These are phyloP conservation scores for Phytophthora pisi DNA, from an alignment of 352 stramenopile genomes.

Conservation along the genomic window DNA sequence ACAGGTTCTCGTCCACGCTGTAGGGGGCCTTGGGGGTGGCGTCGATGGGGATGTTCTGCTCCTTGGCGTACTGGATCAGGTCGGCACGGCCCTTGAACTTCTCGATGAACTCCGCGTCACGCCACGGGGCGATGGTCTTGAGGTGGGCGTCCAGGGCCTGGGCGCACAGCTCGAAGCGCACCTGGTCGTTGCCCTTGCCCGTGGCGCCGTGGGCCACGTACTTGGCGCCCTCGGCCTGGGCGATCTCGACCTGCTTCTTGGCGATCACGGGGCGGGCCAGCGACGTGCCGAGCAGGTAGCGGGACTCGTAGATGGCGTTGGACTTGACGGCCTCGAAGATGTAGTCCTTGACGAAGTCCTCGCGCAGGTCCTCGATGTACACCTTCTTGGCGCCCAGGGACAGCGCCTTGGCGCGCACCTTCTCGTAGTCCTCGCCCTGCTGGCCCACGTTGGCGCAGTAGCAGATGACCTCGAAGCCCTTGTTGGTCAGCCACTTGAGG, in stretches of 20 bases:
- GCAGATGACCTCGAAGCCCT: constrained; percentile 98
- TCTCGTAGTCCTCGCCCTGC: constrained; percentile 95
- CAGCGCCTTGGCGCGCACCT: constrained; percentile 93
- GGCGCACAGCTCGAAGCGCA: constrained; percentile 98
- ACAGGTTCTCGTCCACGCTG: constrained; percentile 98
- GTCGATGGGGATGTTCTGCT: constrained; percentile 97
- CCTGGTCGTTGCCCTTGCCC: constrained; percentile 99
- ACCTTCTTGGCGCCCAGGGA: constrained; percentile 84
- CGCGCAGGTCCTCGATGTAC: constrained; percentile 96
- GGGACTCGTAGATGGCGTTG: constrained; percentile 98
- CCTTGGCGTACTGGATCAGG: constrained; percentile 96
- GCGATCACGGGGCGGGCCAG: constrained; percentile 98
- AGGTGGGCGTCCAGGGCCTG: constrained; percentile 96
- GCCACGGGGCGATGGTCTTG: constrained; percentile 97
- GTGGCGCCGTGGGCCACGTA: constrained; percentile 97
- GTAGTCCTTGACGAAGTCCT: constrained; percentile 97
- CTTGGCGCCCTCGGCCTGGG: constrained; percentile 88
- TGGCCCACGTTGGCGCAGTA: constrained; percentile 99
- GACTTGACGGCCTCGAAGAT: constrained; percentile 94
- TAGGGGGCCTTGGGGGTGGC: constrained; percentile 98
- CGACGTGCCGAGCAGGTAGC: constrained; percentile 97
- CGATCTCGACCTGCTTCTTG: constrained; percentile 97
- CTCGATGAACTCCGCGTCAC: constrained; percentile 98
- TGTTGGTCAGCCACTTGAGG: constrained; percentile 98
- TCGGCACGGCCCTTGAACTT: constrained; percentile 98